phyloP scores from a whole-genome alignment of 2,329 filamentous ascomycete species.

The Arachnomyces sp. region DNA sequence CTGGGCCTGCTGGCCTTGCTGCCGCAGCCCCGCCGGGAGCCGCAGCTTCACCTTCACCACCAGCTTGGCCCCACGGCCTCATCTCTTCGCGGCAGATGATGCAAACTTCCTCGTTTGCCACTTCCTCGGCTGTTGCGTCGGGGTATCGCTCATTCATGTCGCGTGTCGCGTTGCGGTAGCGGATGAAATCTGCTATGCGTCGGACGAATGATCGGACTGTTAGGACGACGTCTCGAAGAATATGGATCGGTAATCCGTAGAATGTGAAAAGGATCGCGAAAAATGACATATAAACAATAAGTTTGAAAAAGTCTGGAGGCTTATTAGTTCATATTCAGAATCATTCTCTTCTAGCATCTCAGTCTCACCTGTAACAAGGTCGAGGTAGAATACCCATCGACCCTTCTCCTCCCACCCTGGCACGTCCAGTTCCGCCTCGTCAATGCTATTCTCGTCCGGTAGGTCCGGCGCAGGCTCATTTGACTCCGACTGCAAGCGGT shows the following conservation, averaged over 20 bases:
- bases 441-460: conserved; percentile 64
- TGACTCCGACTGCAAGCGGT: conserved; percentile 28
- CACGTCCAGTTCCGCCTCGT: conserved; percentile 91
- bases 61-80: conserved; percentile 59
- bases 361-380: conserved; percentile 65
- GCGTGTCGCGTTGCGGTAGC: conserved; percentile 81
- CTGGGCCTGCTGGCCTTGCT: conserved; percentile 25
- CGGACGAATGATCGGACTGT: conserved; percentile 88
- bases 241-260: conserved; percentile 93
- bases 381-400: conserved; percentile 80
- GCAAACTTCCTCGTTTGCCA: conserved; percentile 80
- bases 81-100: conserved; percentile 98
- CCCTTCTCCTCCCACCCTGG: conserved; percentile 96
- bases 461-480: conserved; percentile 36
- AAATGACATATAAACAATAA: conserved; percentile 81
- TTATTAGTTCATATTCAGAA: conserved; percentile 5
- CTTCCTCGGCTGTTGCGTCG: conserved; percentile 80
- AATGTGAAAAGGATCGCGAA: conserved; percentile 89
- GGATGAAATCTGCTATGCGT: conserved; percentile 75
- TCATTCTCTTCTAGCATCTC: background rate
- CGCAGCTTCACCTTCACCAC: conserved; percentile 20
- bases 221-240: conserved; percentile 90
- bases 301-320: conserved; percentile 71
- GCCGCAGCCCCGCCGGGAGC: conserved; percentile 28
- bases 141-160: conserved; percentile 90